Evolutionary conservation across 1,139 yeast species (phyloP).

Genomic region (Yamadazyma kanchanaburiensis): DNA sequence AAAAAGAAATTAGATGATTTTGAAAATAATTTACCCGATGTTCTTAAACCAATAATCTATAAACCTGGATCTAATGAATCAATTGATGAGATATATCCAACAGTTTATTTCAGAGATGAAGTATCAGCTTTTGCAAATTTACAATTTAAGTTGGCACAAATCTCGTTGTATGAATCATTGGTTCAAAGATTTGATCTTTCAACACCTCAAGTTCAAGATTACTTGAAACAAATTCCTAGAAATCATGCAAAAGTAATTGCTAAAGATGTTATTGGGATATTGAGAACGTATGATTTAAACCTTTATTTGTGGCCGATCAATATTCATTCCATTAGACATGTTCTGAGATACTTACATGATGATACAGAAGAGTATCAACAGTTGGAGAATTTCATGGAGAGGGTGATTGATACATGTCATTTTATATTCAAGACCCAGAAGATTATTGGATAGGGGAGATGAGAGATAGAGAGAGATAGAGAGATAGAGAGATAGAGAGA

Average conservation of each 20-base stretch:
- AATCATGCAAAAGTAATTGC: constrained; percentile 26
- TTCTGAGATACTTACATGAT: constrained; percentile 25
- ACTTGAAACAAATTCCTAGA: constrained; percentile 21
- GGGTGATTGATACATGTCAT: constrained; percentile 24
- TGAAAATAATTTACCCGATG: constrained; percentile 26
- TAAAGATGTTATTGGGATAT: constrained; percentile 36
- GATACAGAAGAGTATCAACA: constrained; percentile 25
- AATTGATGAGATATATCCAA: constrained; percentile 21
- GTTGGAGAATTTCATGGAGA: constrained; percentile 23
- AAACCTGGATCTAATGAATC: constrained; percentile 19
- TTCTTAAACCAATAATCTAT: constrained; percentile 30
- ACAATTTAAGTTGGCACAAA: constrained; percentile 28
- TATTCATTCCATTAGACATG: constrained; percentile 30
- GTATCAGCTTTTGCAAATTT: constrained; percentile 30
- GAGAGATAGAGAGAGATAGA: too few relatives aligned
- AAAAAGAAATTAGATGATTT: constrained; percentile 25
- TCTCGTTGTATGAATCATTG: constrained; percentile 30
- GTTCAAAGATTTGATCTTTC: constrained; percentile 17
- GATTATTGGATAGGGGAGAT: constrained; percentile 14
- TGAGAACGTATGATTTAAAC: constrained; percentile 34
- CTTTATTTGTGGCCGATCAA: constrained; percentile 33
- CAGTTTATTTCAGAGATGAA: constrained; percentile 34
- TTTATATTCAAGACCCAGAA: constrained; percentile 16
- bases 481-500: too few relatives aligned
- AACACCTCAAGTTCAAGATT: constrained; percentile 16